phyloP scores from a whole-genome alignment of 192 early-diverging fungal genomes.

The Backusella sp. region DNA sequence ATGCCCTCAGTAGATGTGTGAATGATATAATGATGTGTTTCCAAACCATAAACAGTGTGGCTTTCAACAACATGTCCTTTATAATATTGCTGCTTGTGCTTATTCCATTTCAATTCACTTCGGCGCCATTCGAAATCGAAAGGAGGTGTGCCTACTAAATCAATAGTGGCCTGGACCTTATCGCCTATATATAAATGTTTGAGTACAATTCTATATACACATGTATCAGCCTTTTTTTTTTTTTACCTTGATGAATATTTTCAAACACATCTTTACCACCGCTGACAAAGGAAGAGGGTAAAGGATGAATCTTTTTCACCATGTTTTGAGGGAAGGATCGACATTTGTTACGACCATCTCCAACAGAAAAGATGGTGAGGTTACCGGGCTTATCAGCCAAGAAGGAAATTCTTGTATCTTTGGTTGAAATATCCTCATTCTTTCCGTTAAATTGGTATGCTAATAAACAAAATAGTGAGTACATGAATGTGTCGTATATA shows the following conservation, averaged over 20 bases:
- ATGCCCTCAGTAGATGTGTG: conserved; percentile 40
- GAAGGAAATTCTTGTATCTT: conserved; percentile 20
- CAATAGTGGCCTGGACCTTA: conserved; percentile 38
- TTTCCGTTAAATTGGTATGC: conserved; percentile 36
- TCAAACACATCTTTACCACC: conserved; percentile 44
- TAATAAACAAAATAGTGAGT: conserved; percentile 4
- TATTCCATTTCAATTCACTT: conserved; percentile 39
- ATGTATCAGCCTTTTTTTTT: not conserved
- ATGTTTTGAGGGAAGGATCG: conserved; percentile 37
- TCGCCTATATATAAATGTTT: conserved; percentile 20
- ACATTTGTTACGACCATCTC: conserved; percentile 43
- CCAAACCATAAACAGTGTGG: conserved; percentile 34
- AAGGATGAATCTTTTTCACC: conserved; percentile 34
- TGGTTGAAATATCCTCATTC: conserved; percentile 22
- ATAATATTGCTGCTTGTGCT: conserved; percentile 22
- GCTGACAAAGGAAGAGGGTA: conserved; percentile 39
- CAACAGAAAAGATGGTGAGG: conserved; percentile 43
- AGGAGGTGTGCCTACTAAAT: conserved; percentile 43
- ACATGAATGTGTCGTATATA: not conserved
- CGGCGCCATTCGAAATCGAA: conserved; percentile 48
- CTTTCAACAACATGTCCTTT: conserved; percentile 40
- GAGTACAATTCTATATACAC: not conserved
- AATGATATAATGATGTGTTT: conserved; percentile 36
- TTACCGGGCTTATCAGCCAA: conserved; percentile 49
- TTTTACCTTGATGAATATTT: conserved; percentile 41